phyloP scores from a whole-genome alignment of 176 grass and related monocot species.

The Carex kokanica region DNA sequence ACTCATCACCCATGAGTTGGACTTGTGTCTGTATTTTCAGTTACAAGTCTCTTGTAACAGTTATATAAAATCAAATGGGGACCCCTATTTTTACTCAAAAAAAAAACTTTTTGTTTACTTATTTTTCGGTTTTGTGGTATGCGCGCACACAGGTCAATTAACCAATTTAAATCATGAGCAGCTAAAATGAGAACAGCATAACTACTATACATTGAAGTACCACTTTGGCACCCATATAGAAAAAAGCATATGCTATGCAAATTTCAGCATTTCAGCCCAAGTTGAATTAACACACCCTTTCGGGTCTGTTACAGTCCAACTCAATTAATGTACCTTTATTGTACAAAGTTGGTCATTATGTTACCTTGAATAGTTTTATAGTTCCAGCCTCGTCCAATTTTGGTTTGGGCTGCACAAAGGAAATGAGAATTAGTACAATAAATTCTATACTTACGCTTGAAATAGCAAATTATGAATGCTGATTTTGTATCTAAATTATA shows the following conservation, averaged over 20 bases:
- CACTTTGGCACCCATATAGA: neutral
- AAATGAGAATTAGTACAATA: neutral
- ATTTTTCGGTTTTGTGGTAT: neutral
- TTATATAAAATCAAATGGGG: too few species aligned
- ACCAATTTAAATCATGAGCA: neutral
- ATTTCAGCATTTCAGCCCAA: too few species aligned
- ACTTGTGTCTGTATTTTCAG: too few species aligned
- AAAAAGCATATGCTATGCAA: too few species aligned
- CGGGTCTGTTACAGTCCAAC: neutral
- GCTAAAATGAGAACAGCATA: too few species aligned
- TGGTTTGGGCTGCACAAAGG: slow-evolving; percentile 61
- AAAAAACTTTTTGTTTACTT: too few species aligned
- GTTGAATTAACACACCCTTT: neutral
- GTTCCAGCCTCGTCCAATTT: slow-evolving; percentile 68
- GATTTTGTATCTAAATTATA: neutral
- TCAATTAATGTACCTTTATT: neutral
- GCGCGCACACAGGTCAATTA: neutral
- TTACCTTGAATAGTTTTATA: slow-evolving; percentile 96
- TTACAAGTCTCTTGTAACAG: too few species aligned
- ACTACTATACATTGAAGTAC: neutral
- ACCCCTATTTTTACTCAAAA: too few species aligned
- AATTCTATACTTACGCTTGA: neutral
- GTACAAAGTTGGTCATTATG: neutral
- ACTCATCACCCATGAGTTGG: too few species aligned
- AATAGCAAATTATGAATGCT: neutral